These are phyloP conservation scores for Alternaria incomplexa DNA, from an alignment of 2,329 filamentous ascomycete species.

Conservation along the genomic window DNA sequence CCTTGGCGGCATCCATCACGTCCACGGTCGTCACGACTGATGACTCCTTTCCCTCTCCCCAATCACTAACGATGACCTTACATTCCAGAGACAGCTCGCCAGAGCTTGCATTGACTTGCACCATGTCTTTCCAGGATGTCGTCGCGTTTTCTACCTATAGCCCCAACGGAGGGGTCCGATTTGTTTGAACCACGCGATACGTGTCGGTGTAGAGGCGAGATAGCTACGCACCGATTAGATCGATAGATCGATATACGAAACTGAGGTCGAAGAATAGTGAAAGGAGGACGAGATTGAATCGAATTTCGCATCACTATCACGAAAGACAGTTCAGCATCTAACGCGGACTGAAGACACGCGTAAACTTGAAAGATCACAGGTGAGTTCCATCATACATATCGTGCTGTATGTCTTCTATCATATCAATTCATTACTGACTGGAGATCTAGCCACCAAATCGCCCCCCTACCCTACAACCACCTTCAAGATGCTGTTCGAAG, in stretches of 20 bases:
- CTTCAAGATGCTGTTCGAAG: constrained; percentile 59
- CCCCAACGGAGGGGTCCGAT: constrained; percentile 61
- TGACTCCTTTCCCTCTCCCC: constrained; percentile 34
- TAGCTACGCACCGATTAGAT: constrained; percentile 34
- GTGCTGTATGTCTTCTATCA: neutral
- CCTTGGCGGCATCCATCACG: constrained; percentile 24
- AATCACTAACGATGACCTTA: constrained; percentile 38
- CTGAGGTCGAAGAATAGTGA: neutral
- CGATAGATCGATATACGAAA: constrained; percentile 9
- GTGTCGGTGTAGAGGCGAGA: constrained; percentile 34
- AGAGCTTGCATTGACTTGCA: constrained; percentile 31
- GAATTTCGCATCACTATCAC: neutral
- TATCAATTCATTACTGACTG: neutral
- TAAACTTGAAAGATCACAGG: constrained; percentile 5
- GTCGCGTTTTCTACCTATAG: constrained; percentile 50
- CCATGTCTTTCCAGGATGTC: constrained; percentile 31
- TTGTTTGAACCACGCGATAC: constrained; percentile 49
- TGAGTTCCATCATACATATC: constrained; percentile 1
- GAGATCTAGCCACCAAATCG: neutral
- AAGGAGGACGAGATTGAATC: neutral
- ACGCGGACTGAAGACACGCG: neutral
- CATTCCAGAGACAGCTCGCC: constrained; percentile 28
- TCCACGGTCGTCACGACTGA: constrained; percentile 9
- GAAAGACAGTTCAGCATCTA: neutral
- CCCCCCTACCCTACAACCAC: neutral